Evolutionary conservation across 192 early-diverging fungal genomes (phyloP).

Genomic region (Entomortierella chlamydospora): DNA sequence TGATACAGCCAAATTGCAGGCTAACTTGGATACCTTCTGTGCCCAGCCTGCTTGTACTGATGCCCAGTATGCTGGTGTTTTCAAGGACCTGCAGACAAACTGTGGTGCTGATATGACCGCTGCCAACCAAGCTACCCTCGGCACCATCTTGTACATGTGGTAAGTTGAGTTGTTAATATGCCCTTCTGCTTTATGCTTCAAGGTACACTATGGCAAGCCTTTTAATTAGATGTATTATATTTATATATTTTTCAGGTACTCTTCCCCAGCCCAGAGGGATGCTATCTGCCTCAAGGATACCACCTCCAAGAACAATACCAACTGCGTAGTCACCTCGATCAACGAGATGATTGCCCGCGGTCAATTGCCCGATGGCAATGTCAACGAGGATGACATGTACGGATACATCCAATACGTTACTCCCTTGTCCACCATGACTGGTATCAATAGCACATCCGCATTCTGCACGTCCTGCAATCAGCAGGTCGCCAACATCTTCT

Average conservation of each 20-base stretch:
- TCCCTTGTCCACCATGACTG: slow-evolving; percentile 11
- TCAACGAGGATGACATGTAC: slow-evolving; percentile 35
- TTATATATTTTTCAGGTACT: slow-evolving; percentile 17
- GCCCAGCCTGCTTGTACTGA: slow-evolving; percentile 35
- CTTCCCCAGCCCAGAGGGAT: slow-evolving; percentile 39
- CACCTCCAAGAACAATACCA: slow-evolving; percentile 9
- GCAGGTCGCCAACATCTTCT: slow-evolving; percentile 49
- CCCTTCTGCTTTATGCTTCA: neutral
- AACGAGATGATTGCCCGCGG: slow-evolving; percentile 32
- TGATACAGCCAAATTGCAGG: slow-evolving; percentile 37
- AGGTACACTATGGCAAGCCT: too few species aligned
- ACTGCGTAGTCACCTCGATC: slow-evolving; percentile 40
- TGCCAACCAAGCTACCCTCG: slow-evolving; percentile 31
- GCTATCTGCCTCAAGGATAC: slow-evolving; percentile 30
- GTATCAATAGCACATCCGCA: slow-evolving; percentile 4
- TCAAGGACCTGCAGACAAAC: slow-evolving; percentile 22
- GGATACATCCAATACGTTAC: slow-evolving; percentile 50
- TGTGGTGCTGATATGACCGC: slow-evolving; percentile 38
- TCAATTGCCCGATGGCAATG: slow-evolving; percentile 33
- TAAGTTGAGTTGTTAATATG: slow-evolving; percentile 10
- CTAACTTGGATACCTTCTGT: slow-evolving; percentile 26
- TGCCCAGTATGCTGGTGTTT: slow-evolving; percentile 33
- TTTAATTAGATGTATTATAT: too few species aligned
- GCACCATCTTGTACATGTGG: slow-evolving; percentile 42
- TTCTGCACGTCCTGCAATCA: slow-evolving; percentile 46